These are phyloP conservation scores for Platismatia glauca DNA, from an alignment of 495 filamentous ascomycete species.

Conservation along the genomic window DNA sequence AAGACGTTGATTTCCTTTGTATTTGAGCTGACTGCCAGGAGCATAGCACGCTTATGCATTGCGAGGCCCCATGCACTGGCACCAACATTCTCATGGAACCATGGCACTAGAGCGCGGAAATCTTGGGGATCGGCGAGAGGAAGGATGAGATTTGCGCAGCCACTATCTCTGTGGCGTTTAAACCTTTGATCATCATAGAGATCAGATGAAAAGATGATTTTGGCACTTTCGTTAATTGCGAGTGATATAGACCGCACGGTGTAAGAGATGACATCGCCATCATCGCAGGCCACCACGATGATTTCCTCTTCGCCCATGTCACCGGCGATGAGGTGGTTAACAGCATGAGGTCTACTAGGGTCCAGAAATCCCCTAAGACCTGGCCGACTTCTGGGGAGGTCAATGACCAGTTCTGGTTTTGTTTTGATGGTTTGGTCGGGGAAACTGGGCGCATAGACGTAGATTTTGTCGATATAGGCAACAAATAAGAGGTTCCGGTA, in stretches of 20 bases:
- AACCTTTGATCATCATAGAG: background rate
- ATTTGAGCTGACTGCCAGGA: constrained; percentile 80
- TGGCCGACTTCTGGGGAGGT: constrained; percentile 45
- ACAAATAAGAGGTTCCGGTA: constrained; percentile 64
- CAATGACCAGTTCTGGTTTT: constrained; percentile 56
- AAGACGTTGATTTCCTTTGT: constrained; percentile 57
- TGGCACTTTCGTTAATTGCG: constrained; percentile 21
- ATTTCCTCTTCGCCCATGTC: constrained; percentile 76
- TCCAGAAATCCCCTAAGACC: constrained; percentile 49
- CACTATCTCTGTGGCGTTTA: background rate
- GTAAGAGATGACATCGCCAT: constrained; percentile 82
- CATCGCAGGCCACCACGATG: constrained; percentile 66
- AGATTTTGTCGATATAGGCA: constrained; percentile 61
- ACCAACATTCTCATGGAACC: constrained; percentile 68
- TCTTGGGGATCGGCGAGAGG: background rate
- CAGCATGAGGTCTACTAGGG: constrained; percentile 49
- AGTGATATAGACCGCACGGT: constrained; percentile 51
- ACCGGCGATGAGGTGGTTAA: constrained; percentile 73
- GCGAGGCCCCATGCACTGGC: constrained; percentile 84
- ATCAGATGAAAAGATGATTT: background rate
- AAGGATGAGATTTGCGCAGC: background rate
- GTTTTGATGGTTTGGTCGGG: constrained; percentile 54
- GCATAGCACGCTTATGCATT: constrained; percentile 64
- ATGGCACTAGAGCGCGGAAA: constrained; percentile 35
- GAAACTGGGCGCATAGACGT: constrained; percentile 63